These are phyloP conservation scores for Hamamelis virginiana DNA, from an alignment of 164 flowering plant species.

Conservation along the genomic window DNA sequence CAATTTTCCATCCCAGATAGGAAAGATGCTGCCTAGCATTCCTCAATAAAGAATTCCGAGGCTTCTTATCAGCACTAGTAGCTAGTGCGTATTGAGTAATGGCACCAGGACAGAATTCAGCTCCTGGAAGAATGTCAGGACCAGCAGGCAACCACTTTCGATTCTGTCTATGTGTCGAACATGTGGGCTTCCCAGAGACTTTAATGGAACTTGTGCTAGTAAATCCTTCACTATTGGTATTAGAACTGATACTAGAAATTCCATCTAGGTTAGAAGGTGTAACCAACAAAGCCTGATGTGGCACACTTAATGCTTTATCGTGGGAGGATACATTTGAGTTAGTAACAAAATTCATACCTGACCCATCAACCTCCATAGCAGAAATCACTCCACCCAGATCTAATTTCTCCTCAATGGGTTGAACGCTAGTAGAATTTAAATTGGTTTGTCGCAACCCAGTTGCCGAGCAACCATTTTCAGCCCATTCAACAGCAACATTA, in stretches of 20 bases:
- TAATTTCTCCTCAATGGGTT: slow-evolving; percentile 1
- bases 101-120: slow-evolving; percentile 45
- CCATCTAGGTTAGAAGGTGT: slow-evolving; percentile 15
- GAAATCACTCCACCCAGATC: neutral
- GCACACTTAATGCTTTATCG: slow-evolving; percentile 1
- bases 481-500: neutral
- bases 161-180: neutral
- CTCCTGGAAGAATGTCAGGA: slow-evolving; percentile 22
- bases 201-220: neutral
- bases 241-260: neutral
- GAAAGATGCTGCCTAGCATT: slow-evolving; percentile 53
- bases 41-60: neutral
- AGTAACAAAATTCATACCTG: neutral
- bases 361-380: neutral
- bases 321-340: neutral
- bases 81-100: slow-evolving; percentile 24
- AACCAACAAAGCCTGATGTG: slow-evolving; percentile 4
- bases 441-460: neutral
- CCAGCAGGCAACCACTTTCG: slow-evolving; percentile 30
- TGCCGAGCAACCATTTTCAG: slow-evolving; percentile 3
- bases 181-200: neutral
- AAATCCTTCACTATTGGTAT: slow-evolving; percentile 5
- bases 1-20: slow-evolving; percentile 64
- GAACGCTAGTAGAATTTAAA: neutral
- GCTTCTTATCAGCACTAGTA: neutral